Conservation (phyloP, 257 asterid species). For the Rauvolfia tetraphylla region DNA sequence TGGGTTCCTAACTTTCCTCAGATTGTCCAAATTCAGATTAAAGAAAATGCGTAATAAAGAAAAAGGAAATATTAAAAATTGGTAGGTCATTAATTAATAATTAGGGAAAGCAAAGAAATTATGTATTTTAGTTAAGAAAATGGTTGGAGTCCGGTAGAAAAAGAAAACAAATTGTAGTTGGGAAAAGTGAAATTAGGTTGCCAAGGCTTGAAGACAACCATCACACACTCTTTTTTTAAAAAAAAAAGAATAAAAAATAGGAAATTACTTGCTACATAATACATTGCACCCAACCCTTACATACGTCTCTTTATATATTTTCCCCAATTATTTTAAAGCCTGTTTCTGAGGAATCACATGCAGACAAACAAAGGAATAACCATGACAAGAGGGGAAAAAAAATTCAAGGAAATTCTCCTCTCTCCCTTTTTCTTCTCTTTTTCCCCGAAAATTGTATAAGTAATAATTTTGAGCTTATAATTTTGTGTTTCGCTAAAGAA, state of each 20-base stretch:
- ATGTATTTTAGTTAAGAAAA: conserved; percentile 86
- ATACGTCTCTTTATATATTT: conserved; percentile 33
- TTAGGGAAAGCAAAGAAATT: conserved; percentile 47
- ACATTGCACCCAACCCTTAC: conserved; percentile 26
- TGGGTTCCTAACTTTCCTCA: conserved; percentile 50
- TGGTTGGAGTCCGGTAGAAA: conserved; percentile 74
- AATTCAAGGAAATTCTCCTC: conserved; percentile 13
- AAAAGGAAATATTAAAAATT: conserved; percentile 33
- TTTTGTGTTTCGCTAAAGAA: not conserved
- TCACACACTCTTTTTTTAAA: not conserved
- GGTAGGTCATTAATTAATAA: conserved; percentile 44
- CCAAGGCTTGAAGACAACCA: conserved; percentile 33
- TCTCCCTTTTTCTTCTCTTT: not conserved
- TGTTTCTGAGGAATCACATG: conserved; percentile 29
- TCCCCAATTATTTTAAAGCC: conserved; percentile 17
- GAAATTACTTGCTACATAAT: not conserved
- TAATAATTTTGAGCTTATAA: not conserved
- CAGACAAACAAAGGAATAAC: conserved; percentile 41
- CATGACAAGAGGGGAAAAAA: conserved; percentile 20
- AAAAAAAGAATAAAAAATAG: not conserved
- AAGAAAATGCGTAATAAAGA: conserved; percentile 24
- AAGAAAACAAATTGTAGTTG: conserved; percentile 48
- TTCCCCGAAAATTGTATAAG: not conserved
- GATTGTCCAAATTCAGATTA: conserved; percentile 48
- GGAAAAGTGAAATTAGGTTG: conserved; percentile 99